Evolutionary conservation across 2,329 filamentous ascomycete genomes (phyloP).

Genomic region (Fusarium virguliforme): DNA sequence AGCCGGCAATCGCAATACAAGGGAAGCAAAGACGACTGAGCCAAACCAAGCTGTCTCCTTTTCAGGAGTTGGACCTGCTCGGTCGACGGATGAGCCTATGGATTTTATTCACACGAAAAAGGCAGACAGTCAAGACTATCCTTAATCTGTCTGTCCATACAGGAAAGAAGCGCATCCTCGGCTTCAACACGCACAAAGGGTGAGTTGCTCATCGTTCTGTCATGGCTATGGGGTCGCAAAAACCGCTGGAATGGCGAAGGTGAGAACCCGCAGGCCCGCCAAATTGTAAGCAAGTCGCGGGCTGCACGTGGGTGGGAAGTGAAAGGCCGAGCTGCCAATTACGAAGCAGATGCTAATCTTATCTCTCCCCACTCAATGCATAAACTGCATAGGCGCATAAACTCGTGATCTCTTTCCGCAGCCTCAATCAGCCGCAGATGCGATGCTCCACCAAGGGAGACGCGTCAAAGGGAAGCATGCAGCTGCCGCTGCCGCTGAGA

Average conservation of each 20-base stretch:
- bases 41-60: background rate
- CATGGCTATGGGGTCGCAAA: no score
- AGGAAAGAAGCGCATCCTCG: no score
- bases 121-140: background rate
- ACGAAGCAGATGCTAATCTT: background rate
- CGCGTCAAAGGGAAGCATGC: constrained; percentile 20
- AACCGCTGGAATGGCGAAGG: no score
- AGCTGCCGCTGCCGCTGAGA: background rate
- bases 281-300: no score
- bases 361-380: background rate
- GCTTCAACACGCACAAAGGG: no score
- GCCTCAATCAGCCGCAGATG: constrained; percentile 11
- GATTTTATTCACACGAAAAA: background rate
- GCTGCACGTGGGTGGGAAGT: background rate
- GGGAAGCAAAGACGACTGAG: background rate
- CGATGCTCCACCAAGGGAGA: constrained; percentile 14
- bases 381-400: background rate
- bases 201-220: no score
- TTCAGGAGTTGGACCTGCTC: background rate
- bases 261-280: no score
- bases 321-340: background rate
- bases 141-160: background rate
- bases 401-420: background rate
- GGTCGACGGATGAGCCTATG: background rate
- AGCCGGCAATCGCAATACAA: background rate